Base-by-base conservation (phyloP, 2,329 filamentous ascomycete genomes). In the Phoma sp. region DNA sequence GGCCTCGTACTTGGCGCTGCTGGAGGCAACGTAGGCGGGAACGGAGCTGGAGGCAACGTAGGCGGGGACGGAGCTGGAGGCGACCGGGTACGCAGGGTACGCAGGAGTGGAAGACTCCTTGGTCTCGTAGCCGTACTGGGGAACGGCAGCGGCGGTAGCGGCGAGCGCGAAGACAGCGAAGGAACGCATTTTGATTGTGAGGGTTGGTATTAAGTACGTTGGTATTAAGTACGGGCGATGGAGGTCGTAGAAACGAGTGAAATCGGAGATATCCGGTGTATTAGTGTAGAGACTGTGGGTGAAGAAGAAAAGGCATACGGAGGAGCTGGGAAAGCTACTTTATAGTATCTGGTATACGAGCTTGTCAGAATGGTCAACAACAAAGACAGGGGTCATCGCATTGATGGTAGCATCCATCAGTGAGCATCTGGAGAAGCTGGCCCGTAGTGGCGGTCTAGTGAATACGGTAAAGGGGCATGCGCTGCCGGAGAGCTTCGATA, bases 181-280 rank as follows among this genome's bases (percentile, higher is more conserved):
- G 66, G 70, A 75, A 58, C 68, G 68, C 75, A 77, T 77, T 47
- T 70, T 77, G 73, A 71, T 66, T 65, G 67, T 65, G 38, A 46
- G 57, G 57, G 60, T 55, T 64, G 62, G 62, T 69, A 73, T 71
- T 73, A 70, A 61, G 63, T 72, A 68, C 65, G 53, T 51, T 56
- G 53, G 47, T 71, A 73, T 71, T 72, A 70, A 60, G 63, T 71
- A 67, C 58, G 48, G 60, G 58, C 54, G 60, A 60, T 61, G 63
- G 65, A 59, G 64, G 66, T 58, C 66, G 67, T 58, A 57, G 56
- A 71, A 76, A 75, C 70, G 74, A 76, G 63, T 76, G 74, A 67
- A 72, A 70, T 74, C 71, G 74, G 72, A 62, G 49, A 69, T 69
- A 63, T 74, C 72, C 70, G 70, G 66, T 64, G 66, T 67, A 69